Evolutionary conservation across 2,329 filamentous ascomycete genomes (phyloP).

Genomic region (Sarocladium kiliense): DNA sequence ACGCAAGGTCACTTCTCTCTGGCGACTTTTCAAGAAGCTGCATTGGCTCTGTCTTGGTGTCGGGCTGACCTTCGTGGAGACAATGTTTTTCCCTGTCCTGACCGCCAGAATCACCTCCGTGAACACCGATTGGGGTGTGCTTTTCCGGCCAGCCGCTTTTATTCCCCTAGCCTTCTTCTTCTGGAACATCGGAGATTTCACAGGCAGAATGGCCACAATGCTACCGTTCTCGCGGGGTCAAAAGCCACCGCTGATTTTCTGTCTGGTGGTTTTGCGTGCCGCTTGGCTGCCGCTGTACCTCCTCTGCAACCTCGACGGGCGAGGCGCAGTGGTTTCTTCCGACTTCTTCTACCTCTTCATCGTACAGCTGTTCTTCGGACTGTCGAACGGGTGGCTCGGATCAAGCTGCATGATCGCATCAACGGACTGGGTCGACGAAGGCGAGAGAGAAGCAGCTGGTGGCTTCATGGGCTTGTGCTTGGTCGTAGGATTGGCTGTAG

Average conservation of each 20-base stretch:
- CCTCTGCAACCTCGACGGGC: slow-evolving; percentile 80
- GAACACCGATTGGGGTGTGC: slow-evolving; percentile 30
- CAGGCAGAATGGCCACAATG: slow-evolving; percentile 66
- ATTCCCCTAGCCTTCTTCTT: slow-evolving; percentile 86
- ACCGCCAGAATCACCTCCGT: slow-evolving; percentile 60
- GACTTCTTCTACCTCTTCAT: slow-evolving; percentile 84
- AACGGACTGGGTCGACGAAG: slow-evolving; percentile 71
- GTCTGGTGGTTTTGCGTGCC: slow-evolving; percentile 58
- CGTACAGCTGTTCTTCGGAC: slow-evolving; percentile 78
- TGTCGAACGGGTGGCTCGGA: slow-evolving; percentile 82
- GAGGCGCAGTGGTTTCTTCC: slow-evolving; percentile 67
- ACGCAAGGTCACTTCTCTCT: slow-evolving; percentile 49
- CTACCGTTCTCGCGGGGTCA: slow-evolving; percentile 53
- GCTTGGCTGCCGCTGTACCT: slow-evolving; percentile 80
- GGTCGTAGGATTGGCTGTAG: slow-evolving; percentile 74
- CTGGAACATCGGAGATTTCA: slow-evolving; percentile 87
- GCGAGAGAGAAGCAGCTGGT: slow-evolving; percentile 82
- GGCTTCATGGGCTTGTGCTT: slow-evolving; percentile 92
- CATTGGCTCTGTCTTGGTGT: slow-evolving; percentile 73
- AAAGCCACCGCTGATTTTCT: slow-evolving; percentile 63
- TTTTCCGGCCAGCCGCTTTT: slow-evolving; percentile 72
- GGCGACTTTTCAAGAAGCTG: slow-evolving; percentile 68
- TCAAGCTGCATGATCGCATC: slow-evolving; percentile 91
- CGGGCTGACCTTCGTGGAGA: slow-evolving; percentile 73
- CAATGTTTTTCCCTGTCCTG: slow-evolving; percentile 95